phyloP scores from a whole-genome alignment of 306 rosid genomes.

The Bauhinia variegata region DNA sequence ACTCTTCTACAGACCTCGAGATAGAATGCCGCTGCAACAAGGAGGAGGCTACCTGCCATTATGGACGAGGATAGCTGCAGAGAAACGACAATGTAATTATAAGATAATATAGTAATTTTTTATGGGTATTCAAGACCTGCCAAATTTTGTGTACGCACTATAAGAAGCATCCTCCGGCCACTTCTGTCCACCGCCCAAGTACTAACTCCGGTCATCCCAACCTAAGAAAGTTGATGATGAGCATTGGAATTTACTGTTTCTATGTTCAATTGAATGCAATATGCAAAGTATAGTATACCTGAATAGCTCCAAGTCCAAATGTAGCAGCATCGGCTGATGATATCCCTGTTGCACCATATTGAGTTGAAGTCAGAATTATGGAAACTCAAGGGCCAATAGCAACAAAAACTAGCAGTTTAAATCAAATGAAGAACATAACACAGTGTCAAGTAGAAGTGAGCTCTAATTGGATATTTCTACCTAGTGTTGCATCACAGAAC shows the following conservation, averaged over 20 bases:
- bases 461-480: no score
- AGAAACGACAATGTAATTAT: conserved; percentile 10
- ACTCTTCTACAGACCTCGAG: conserved; percentile 49
- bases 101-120: not conserved
- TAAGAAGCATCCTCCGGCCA: conserved; percentile 70
- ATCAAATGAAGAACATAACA: not conserved
- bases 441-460: no score
- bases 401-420: not conserved
- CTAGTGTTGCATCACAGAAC: not conserved
- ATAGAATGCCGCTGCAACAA: conserved; percentile 62
- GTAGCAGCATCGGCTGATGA: conserved; percentile 63
- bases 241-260: not conserved
- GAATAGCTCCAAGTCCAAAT: conserved; percentile 64
- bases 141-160: conserved; percentile 40
- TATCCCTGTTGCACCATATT: conserved; percentile 50
- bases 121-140: not conserved
- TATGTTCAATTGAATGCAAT: conserved; percentile 1
- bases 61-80: conserved; percentile 58
- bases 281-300: conserved; percentile 40
- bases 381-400: no score
- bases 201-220: conserved; percentile 57
- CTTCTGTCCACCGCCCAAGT: conserved; percentile 68
- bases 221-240: conserved; percentile 41
- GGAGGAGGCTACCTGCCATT: conserved; percentile 65
- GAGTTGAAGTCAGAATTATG: not conserved